Percentiles rank a stretch among this genome's conserved stretches.
Conservation (phyloP, 805 yeast genomes). For the Phaffomyces thermotolerans region DNA sequence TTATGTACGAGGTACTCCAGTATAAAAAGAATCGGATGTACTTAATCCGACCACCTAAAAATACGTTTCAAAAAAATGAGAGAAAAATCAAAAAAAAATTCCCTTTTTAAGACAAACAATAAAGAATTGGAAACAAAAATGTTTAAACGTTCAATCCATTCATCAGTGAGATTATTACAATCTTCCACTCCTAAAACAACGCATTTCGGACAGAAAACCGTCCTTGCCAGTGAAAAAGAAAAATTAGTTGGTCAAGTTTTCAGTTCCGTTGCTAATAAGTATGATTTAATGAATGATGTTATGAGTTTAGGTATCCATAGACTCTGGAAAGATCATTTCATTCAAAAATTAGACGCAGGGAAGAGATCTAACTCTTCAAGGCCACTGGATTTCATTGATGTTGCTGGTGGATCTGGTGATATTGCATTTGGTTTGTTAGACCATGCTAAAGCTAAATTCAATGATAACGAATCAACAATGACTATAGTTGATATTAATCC, state of each 20-base stretch:
- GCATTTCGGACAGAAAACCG: constrained; percentile 88
- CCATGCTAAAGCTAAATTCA: constrained; percentile 74
- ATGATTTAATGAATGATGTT: constrained; percentile 96
- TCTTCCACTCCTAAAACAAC: constrained; percentile 45
- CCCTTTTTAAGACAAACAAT: neutral
- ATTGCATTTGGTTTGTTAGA: constrained; percentile 93
- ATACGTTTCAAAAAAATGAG: neutral
- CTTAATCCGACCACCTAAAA: neutral
- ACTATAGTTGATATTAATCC: constrained; percentile 92
- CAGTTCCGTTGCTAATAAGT: constrained; percentile 88
- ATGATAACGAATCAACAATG: constrained; percentile 74
- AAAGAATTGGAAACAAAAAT: neutral
- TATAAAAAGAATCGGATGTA: neutral
- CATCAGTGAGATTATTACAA: constrained; percentile 3
- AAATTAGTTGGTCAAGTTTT: constrained; percentile 79
- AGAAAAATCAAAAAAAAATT: neutral
- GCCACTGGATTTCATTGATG: constrained; percentile 86
- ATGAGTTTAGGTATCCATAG: constrained; percentile 96
- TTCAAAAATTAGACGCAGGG: constrained; percentile 85
- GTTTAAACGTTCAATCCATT: constrained; percentile 4
- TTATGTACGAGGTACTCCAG: no score
- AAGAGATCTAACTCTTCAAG: constrained; percentile 71
- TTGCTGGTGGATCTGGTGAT: constrained; percentile 99
- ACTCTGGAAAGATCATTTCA: constrained; percentile 90
- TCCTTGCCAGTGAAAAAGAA: constrained; percentile 74